Base-by-base conservation (phyloP, 1,284 basidiomycete genomes). In the Leccinum proximum region DNA sequence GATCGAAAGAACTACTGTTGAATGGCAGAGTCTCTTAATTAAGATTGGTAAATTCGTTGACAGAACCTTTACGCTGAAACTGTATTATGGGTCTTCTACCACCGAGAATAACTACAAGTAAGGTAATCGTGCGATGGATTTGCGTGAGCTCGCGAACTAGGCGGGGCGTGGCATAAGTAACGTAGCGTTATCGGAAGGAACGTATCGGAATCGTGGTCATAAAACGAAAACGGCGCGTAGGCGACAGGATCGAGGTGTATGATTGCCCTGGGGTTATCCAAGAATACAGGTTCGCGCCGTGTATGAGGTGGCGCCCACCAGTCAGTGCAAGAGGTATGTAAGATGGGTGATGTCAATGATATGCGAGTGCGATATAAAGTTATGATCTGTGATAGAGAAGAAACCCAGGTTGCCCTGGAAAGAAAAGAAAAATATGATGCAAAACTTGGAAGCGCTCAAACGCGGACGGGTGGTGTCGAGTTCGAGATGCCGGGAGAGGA, bases 21-120 rank as follows among this genome's bases (percentile, higher is more conserved):
- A 22, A 22, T 22, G 22, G 5, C 38, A 6, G 5, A 40, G 5
- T 48, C 45, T 22, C 22, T 48, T 48, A n/a, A n/a, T n/a, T 7
- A 48, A 42, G 14, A 8, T 42, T 33, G 37, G 13, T 40, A 60
- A 50, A 33, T 8, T 37, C 13, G 60, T 61, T 33, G 16, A 48
- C 56, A 60, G 33, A 69, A 35, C 37, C 16, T 60, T 26, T 8
- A 40, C 30, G 60, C 42, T 26, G 50, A 59, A 60, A 62, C 65
- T 42, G 57, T 62, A 75, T 71, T 72, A 73, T 58, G 53, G 62
- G 64, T 61, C 59, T 64, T 18, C 56, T 64, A 53, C 63, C 64
- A 50, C 67, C 48, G 59, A 70, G 59, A 71, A 64, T 74, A 70
- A 30, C 67, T 57, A 66, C 73, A 65, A 75, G 67, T 69, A 71